Evolutionary conservation across 192 early-diverging fungal species (phyloP).

Genomic region (Pilobolus umbonatus): DNA sequence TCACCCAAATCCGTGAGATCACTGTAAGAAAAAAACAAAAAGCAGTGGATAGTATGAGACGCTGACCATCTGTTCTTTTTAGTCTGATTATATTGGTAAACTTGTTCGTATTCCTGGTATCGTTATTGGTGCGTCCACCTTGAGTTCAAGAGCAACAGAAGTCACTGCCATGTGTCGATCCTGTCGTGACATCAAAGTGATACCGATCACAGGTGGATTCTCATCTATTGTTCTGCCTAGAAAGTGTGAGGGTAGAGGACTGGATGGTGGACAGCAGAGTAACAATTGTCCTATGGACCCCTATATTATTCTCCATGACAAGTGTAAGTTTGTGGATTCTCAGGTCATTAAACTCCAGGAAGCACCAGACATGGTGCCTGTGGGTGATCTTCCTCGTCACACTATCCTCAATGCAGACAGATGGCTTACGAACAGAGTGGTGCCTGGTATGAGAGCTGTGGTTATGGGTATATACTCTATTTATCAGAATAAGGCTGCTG

Average conservation of each 20-base stretch:
- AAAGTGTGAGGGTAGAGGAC: slow-evolving; percentile 60
- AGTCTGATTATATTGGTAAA: slow-evolving; percentile 83
- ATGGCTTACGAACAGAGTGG: slow-evolving; percentile 84
- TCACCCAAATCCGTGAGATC: slow-evolving; percentile 85
- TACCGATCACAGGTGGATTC: slow-evolving; percentile 84
- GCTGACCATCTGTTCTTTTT: neutral
- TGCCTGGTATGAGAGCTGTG: slow-evolving; percentile 88
- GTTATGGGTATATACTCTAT: slow-evolving; percentile 95
- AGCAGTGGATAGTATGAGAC: neutral
- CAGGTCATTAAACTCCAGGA: slow-evolving; percentile 98
- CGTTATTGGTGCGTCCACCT: slow-evolving; percentile 85
- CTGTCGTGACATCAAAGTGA: slow-evolving; percentile 77
- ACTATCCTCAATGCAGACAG: slow-evolving; percentile 87
- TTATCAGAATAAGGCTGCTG: slow-evolving; percentile 66
- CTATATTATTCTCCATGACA: slow-evolving; percentile 92
- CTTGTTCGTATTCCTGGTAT: slow-evolving; percentile 95
- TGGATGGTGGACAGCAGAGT: slow-evolving; percentile 22
- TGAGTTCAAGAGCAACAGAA: slow-evolving; percentile 83
- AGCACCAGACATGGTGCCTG: slow-evolving; percentile 93
- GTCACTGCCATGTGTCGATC: slow-evolving; percentile 86
- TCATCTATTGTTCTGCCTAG: slow-evolving; percentile 82
- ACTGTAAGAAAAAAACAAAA: slow-evolving; percentile 52
- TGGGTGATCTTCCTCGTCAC: slow-evolving; percentile 96
- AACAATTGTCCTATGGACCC: slow-evolving; percentile 72
- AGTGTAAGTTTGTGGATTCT: slow-evolving; percentile 93